A percentile compares a stretch with the other conserved stretches of the same genome.
Evolutionary conservation across 495 filamentous ascomycete species (phyloP).

Genomic region (Trichoderma asperelloides): DNA sequence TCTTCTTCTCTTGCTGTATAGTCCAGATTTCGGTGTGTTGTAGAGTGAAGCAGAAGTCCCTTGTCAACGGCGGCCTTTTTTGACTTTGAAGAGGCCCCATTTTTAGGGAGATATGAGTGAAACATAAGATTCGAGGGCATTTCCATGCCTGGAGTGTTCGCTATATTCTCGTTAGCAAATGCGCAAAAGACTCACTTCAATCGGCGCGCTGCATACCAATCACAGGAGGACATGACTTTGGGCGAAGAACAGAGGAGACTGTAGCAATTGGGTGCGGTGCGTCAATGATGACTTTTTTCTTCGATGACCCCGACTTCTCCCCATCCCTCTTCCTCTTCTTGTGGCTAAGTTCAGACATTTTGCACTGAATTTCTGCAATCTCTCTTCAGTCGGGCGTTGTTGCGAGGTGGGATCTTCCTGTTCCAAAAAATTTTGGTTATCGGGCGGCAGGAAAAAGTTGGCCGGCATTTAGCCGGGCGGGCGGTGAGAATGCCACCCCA

Average conservation of each 20-base stretch:
- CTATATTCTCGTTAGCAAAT: conserved; percentile 27
- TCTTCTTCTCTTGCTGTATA: conserved; percentile 70
- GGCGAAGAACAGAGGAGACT: conserved; percentile 50
- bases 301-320: conserved; percentile 37
- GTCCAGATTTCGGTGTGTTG: conserved; percentile 66
- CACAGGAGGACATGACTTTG: conserved; percentile 53
- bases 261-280: conserved; percentile 37
- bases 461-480: conserved; percentile 1
- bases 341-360: conserved; percentile 47
- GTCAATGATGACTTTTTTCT: conserved; percentile 55
- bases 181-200: not conserved
- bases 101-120: conserved; percentile 44
- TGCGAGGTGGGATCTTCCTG: conserved; percentile 11
- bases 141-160: conserved; percentile 57
- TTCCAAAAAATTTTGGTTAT: conserved; percentile 8
- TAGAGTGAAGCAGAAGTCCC: conserved; percentile 69
- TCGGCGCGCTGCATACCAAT: conserved; percentile 40
- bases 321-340: conserved; percentile 68
- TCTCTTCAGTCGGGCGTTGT: not conserved
- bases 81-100: conserved; percentile 26
- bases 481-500: not conserved
- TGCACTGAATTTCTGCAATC: not conserved
- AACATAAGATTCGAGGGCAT: conserved; percentile 48
- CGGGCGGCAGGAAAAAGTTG: conserved; percentile 12
- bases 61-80: conserved; percentile 31